These are phyloP conservation scores for Yamadazyma akitaensis DNA, from an alignment of 805 yeast genomes.

Conservation along the genomic window DNA sequence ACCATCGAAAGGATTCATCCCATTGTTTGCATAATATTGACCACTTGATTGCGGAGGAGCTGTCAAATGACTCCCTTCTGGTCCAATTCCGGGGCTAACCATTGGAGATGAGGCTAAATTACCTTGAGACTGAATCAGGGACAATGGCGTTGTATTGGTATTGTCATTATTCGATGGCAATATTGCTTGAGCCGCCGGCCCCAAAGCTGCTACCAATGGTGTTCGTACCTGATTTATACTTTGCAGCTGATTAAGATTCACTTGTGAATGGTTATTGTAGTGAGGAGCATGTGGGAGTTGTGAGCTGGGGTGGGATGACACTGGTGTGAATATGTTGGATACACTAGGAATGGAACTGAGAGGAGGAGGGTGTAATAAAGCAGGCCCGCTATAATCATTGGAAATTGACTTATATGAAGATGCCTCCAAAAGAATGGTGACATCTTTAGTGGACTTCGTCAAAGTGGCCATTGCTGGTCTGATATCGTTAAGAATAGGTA, in stretches of 20 bases:
- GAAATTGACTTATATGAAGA: constrained; percentile 32
- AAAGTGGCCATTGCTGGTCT: constrained; percentile 75
- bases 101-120: constrained; percentile 12
- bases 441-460: constrained; percentile 87
- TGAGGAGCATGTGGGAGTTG: constrained; percentile 8
- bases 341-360: constrained; percentile 30
- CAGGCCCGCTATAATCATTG: constrained; percentile 15
- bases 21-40: constrained; percentile 32
- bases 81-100: constrained; percentile 17
- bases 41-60: constrained; percentile 33
- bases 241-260: constrained; percentile 10
- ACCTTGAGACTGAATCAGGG: constrained; percentile 5
- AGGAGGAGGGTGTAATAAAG: constrained; percentile 20
- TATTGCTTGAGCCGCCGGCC: constrained; percentile 27
- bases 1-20: constrained; percentile 40
- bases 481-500: constrained; percentile 75
- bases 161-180: constrained; percentile 15
- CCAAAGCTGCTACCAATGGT: constrained; percentile 24
- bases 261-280: constrained; percentile 12
- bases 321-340: constrained; percentile 31
- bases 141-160: constrained; percentile 1
- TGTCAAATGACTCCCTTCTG: constrained; percentile 8
- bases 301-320: constrained; percentile 22
- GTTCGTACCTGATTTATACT: constrained; percentile 20
- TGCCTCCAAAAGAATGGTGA: constrained; percentile 76